Evolutionary conservation across 176 grass and related monocot species (phyloP).

Genomic region (Triticum dicoccoides): DNA sequence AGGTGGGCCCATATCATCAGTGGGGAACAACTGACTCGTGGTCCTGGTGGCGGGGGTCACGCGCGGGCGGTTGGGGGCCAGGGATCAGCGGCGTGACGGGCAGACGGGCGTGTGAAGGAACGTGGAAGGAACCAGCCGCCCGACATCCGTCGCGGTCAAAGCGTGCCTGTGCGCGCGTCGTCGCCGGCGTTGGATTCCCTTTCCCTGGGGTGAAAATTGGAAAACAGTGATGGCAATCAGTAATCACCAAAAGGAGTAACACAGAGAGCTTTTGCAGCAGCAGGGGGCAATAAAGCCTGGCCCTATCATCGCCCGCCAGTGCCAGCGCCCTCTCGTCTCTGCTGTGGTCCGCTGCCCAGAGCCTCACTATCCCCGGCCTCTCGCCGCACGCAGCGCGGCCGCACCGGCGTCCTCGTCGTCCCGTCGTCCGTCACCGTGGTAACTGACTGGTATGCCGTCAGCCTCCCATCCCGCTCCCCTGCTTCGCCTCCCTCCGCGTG

Average conservation of each 20-base stretch:
- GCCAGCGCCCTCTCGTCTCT: neutral
- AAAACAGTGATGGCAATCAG: neutral
- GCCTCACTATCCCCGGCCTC: neutral
- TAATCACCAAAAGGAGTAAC: neutral
- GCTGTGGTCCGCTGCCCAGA: neutral
- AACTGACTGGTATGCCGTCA: neutral
- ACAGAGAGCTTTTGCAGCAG: neutral
- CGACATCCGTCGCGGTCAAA: constrained; percentile 20
- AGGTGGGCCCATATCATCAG: neutral
- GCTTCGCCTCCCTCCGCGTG: too few species aligned
- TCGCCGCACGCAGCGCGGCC: neutral
- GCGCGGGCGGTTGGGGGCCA: neutral
- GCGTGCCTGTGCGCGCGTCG: neutral
- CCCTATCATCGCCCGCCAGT: neutral
- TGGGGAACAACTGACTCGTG: neutral
- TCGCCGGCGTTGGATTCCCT: constrained; percentile 32
- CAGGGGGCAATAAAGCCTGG: constrained; percentile 20
- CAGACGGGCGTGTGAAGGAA: too few species aligned
- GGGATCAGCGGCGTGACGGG: neutral
- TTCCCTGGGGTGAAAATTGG: constrained; percentile 1
- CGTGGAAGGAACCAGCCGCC: neutral
- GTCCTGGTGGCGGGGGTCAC: neutral
- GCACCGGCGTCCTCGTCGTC: neutral
- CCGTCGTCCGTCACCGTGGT: neutral
- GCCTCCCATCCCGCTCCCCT: too few species aligned